Conservation (phyloP, 805 yeast species). For the Ogataea kodamae region DNA sequence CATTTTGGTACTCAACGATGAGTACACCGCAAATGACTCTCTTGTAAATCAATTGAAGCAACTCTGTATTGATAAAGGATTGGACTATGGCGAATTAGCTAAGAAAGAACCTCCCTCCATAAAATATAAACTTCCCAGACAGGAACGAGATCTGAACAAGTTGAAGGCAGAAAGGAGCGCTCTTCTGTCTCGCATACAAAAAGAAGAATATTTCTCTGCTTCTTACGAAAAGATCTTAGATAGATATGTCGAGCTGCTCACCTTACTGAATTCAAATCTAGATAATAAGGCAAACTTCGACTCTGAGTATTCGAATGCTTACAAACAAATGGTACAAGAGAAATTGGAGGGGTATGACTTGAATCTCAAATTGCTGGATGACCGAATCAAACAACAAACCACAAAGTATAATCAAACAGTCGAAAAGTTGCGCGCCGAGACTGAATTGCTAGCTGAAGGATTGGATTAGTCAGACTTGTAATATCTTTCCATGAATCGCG, state of each 20-base stretch:
- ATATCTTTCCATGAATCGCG: constrained; percentile 21
- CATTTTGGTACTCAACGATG: constrained; percentile 30
- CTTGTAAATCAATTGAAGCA: constrained; percentile 17
- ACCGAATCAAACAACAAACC: constrained; percentile 5
- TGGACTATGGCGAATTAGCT: constrained; percentile 11
- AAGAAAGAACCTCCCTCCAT: not conserved
- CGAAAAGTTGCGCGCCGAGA: constrained; percentile 7
- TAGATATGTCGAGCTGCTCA: constrained; percentile 30
- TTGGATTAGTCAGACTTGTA: constrained; percentile 12
- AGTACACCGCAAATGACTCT: constrained; percentile 23
- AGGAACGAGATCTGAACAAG: constrained; percentile 16
- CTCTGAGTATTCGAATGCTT: constrained; percentile 16
- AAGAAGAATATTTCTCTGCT: constrained; percentile 31
- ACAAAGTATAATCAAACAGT: constrained; percentile 11
- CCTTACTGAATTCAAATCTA: constrained; percentile 17
- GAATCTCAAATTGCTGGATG: constrained; percentile 14
- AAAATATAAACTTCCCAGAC: constrained; percentile 6
- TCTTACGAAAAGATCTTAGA: constrained; percentile 27
- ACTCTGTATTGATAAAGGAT: constrained; percentile 8
- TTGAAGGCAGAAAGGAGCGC: constrained; percentile 28
- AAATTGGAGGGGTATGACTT: constrained; percentile 12
- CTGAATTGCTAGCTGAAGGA: constrained; percentile 4
- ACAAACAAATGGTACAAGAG: constrained; percentile 15
- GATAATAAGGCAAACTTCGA: constrained; percentile 20
- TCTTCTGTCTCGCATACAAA: constrained; percentile 30